Base-by-base conservation (phyloP, 2,329 filamentous ascomycete genomes). In the Epichloe sp. region DNA sequence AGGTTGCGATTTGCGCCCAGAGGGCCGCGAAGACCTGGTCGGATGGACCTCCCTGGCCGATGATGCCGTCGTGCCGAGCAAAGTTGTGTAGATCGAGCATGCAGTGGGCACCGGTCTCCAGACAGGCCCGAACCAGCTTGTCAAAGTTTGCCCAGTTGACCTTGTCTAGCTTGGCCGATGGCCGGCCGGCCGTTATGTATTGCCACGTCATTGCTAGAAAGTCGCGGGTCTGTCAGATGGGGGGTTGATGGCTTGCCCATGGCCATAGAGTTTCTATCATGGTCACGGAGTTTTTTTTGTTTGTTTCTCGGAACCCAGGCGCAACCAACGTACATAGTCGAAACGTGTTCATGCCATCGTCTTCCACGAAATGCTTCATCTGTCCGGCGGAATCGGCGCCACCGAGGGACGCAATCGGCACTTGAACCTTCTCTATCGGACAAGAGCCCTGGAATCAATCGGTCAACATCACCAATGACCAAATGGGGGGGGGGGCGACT, bases 41-140 rank as follows among this genome's bases (percentile, higher is more conserved):
- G 0, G 72, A 73, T 0, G 80, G 80, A 0, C 80, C 82, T 21
- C 80, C 81, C 60, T 85, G 81, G 1, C 82, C 82, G 51, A 86
- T 75, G 55, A 86, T 79, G 14, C 76, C 76, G 56, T 85, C 75
- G 71, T 77, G 84, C 46, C 81, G 72, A 0, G 74, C 80, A 64
- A 71, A 79, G 63, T 78, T 79, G 66, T 79, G 74, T 31, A 78
- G 62, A 52, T 83, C 79, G 50, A 83, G 68, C 58, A 83, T 76
- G 62, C 80, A 83, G 55, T 71, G 65, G 2, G 78, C 76, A 21
- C 78, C 78, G 0, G 77, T 76, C 17, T 60, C 66, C 17, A 83
- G 65, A 57, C 80, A 83, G 26, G 70, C 71, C 56, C 80, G 72
- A 21, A 83, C 68, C 8, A 83, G 64, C 26, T 70, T 65, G 57